Evolutionary conservation across 2,329 filamentous ascomycete genomes (phyloP), one percentile per base, ranked within the genome.

Genomic region (Exophiala xenobiotica): DNA sequence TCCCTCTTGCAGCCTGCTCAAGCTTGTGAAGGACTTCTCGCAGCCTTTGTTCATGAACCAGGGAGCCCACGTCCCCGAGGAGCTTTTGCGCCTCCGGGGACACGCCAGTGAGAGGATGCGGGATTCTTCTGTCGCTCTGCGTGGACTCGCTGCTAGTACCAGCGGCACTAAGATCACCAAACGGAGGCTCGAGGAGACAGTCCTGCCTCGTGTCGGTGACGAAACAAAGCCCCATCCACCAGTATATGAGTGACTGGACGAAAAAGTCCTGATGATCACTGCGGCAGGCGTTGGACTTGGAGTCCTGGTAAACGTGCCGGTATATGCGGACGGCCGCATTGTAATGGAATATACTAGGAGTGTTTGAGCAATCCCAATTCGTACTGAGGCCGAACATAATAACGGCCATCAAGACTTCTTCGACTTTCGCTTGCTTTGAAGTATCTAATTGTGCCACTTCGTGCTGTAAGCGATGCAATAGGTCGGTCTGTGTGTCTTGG

Each of bases 181-280:
- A 4, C 3, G 46, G 46, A 6, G 35, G 20, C 18, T 41, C 35
- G 3, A 41, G 24, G 4, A 49, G 12, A 49, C 3, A 12, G 4
- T 33, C 11, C 14, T 49, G 5, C 4, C 3, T 27, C 2, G 16
- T 22, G 37, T 49, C 46, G 8, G 46, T 41, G 16, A 49, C 22
- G 20, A 49, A 49, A 3, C 35, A 19, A 12, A 49, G 37, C 5
- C 46, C 46, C 46, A 49, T 49, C 46, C 46, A 41, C 46, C 46
- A 49, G 24, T 49, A 49, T 5, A 19, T n/a, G 6, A 49, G 22
- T 8, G 35, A 40, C 6, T 29, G 12, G 12, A 22, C 9, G n/a
- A 41, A 49, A 22, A 49, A 41, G 6, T 27, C 33, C 33, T 41
- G 44, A 37, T 46, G 16, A 16, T 19, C 33, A 9, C n/a, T 16